phyloP scores from a whole-genome alignment of 257 asterid species.

The Solanum lycopersicoides region DNA sequence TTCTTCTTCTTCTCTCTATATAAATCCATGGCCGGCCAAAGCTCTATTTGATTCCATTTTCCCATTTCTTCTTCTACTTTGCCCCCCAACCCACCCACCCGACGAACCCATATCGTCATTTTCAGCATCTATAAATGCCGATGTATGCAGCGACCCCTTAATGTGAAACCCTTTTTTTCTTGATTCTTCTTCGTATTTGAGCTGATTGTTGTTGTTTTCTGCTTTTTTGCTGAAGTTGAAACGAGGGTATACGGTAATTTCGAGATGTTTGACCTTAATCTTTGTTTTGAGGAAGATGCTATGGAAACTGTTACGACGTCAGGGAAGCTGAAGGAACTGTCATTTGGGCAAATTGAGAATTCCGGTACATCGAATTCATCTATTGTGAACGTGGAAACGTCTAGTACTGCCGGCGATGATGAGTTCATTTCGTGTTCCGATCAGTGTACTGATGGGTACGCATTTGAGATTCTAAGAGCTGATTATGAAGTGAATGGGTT shows the following conservation, averaged over 20 bases:
- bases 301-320: constrained; percentile 20
- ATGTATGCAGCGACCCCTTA: constrained; percentile 18
- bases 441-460: constrained; percentile 21
- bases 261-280: constrained; percentile 62
- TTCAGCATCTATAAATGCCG: background rate
- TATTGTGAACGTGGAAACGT: constrained; percentile 49
- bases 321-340: constrained; percentile 19
- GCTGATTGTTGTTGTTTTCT: background rate
- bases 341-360: constrained; percentile 37
- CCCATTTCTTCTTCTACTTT: background rate
- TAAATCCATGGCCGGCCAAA: background rate
- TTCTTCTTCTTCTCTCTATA: background rate
- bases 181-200: constrained; percentile 1
- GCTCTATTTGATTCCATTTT: background rate
- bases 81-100: too few species aligned
- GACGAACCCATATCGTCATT: background rate
- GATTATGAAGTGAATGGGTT: constrained; percentile 30
- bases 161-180: constrained; percentile 33
- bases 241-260: background rate
- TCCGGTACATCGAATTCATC: constrained; percentile 84
- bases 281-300: constrained; percentile 27
- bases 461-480: constrained; percentile 51
- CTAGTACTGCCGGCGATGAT: constrained; percentile 73
- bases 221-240: background rate
- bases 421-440: constrained; percentile 24